These are phyloP conservation scores for Protomyces pachydermus DNA, from an alignment of 1,139 yeast species.

Conservation along the genomic window DNA sequence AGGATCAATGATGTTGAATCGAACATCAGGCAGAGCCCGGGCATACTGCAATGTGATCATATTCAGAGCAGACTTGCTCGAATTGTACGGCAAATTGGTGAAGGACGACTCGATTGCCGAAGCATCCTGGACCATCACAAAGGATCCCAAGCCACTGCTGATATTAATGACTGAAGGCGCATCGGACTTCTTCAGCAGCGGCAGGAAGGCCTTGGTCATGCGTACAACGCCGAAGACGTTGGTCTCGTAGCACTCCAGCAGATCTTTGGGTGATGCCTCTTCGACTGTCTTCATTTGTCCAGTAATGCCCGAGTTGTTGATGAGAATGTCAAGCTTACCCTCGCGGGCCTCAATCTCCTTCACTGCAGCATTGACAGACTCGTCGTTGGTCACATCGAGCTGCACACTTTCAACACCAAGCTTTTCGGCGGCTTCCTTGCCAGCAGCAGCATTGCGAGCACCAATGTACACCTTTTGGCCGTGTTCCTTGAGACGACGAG, in stretches of 20 bases:
- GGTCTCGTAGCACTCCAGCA: not conserved
- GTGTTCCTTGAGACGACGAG: not conserved
- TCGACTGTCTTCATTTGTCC: constrained; percentile 5
- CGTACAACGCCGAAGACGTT: not conserved
- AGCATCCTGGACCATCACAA: not conserved
- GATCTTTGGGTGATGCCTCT: not conserved
- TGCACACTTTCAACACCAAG: constrained; percentile 3
- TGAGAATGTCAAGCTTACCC: constrained; percentile 32
- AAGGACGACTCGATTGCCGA: not conserved
- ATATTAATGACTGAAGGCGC: not conserved
- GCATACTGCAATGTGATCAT: not conserved
- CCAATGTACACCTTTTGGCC: not conserved
- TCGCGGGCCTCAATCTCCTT: constrained; percentile 27
- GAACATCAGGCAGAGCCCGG: not conserved
- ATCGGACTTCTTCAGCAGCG: not conserved
- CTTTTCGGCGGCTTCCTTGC: not conserved
- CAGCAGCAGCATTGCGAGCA: not conserved
- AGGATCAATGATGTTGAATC: not conserved
- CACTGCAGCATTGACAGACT: constrained; percentile 27
- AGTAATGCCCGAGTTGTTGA: constrained; percentile 32
- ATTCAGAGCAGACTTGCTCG: not conserved
- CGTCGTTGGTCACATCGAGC: constrained; percentile 31
- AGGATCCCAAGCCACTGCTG: not conserved
- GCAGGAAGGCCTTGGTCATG: not conserved
- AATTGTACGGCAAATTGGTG: not conserved